Evolutionary conservation across 257 asterid species (phyloP), one percentile per base, ranked within the genome.

Genomic region (Penstemon newberryi): DNA sequence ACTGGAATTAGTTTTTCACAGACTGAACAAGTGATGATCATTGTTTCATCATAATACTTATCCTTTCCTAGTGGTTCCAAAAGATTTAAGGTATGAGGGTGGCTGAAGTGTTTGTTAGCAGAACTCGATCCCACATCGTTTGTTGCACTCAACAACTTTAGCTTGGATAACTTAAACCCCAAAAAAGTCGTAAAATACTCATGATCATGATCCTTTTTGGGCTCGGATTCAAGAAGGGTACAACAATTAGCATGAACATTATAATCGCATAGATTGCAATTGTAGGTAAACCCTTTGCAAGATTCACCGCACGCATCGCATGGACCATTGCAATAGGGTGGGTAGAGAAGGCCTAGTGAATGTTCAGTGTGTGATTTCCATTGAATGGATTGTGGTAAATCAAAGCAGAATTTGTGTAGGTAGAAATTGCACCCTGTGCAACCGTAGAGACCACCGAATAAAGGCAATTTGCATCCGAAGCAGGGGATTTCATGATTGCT

Each of bases 331-430:
- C 64, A 73, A 61, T 73, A 81, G 4, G 46, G 51, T 13, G 80
- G 84, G 5, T 46, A 50, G 25, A 83, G 62, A 25, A 25, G 33
- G 33, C 33, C 33, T 25, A 25, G 33, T 3, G 73, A 12, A 60
- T 80, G 88, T 0, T 70, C 25, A 0, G 82, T 77, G 43, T 83
- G 82, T 9, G 88, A 83, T 9, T 55, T 63, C 73, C 73, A 82
- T 7, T 69, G 47, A 3, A 74, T 55, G 7, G 66, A 53, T 9
- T 63, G 40, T 1, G 89, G 85, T 18, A 84, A 46, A 3, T 79
- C 80, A 15, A 45, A 73, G 25, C 89, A 84, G 19, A 75, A 67
- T 7, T 73, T 65, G 3, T 84, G 87, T 61, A 84, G 81, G 61
- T 67, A 55, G 67, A 82, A 84, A 0, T 77, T 62, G 69, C 89